phyloP scores from a whole-genome alignment of 805 yeast genomes.

The Helenozyma rhizophorensis region DNA sequence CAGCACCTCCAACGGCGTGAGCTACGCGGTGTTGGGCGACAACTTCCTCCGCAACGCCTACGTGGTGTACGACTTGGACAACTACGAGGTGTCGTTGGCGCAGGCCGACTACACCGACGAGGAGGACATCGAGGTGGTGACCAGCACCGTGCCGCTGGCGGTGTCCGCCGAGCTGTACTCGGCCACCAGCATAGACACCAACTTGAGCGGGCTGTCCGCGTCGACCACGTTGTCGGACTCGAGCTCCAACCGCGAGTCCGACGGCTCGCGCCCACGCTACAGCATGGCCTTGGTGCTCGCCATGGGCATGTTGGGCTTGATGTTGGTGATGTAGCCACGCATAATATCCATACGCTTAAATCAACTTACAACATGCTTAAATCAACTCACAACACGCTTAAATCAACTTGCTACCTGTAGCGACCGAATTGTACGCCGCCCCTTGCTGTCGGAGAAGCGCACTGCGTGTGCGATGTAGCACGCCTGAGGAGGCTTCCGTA shows the following conservation, averaged over 20 bases:
- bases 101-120: constrained; percentile 25
- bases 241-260: background rate
- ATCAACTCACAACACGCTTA: too few relatives aligned
- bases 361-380: too few relatives aligned
- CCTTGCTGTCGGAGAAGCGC: too few relatives aligned
- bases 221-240: constrained; percentile 1
- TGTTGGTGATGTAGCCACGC: too few relatives aligned
- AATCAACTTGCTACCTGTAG: too few relatives aligned
- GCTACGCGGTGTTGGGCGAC: constrained; percentile 55
- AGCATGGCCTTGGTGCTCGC: too few relatives aligned
- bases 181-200: constrained; percentile 23
- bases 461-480: too few relatives aligned
- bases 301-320: too few relatives aligned
- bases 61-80: constrained; percentile 61
- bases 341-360: too few relatives aligned
- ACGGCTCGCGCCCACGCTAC: too few relatives aligned
- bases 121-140: constrained; percentile 44
- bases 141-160: constrained; percentile 48
- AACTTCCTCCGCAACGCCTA: constrained; percentile 60
- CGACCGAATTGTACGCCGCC: too few relatives aligned
- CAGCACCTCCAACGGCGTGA: constrained; percentile 51
- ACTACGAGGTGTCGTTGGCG: constrained; percentile 53
- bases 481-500: too few relatives aligned
- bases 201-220: background rate
- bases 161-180: constrained; percentile 43